Evolutionary conservation across 495 filamentous ascomycete genomes (phyloP), one percentile per base, ranked within the genome.

Genomic region (Podospora bellae-mahoneyi): DNA sequence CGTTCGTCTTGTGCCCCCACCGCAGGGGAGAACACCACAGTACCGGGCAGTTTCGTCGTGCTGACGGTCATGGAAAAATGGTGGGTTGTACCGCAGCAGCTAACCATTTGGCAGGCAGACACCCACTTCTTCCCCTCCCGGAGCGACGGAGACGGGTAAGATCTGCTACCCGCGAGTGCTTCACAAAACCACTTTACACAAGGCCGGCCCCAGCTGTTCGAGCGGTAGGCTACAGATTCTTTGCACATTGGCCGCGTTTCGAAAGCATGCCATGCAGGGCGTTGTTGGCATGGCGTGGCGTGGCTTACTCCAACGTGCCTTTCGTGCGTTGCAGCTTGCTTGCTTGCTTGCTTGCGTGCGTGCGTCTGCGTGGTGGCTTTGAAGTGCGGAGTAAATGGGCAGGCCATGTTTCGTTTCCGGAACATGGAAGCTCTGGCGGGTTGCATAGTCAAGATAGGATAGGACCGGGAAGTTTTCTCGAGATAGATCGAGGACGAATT

Each of bases 141-240:
- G 61, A 32, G 61, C 27, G 19, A 19, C 61, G 30, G 27, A 9
- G 32, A 32, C 61, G 61, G 61, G 32, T 63, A 63, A 32, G 61
- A 63, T 63, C 61, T 63, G 9, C 34, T 63, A 63, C 61, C 61
- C 61, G 61, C 34, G 23, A 18, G 6, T 19, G 55, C 55, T 19
- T 58, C 55, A 20, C n/a, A 58, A 20, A 20, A 20, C 55, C 39
- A 48, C 39, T 48, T 48, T 48, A 48, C 39, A 48, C 39, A 48
- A 48, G 39, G 39, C 39, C 39, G 39, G 9, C 13, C 39, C 39
- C 39, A 16, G 9, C 39, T 48, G 9, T 48, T 58, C 55, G 55
- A 10, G n/a, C n/a, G 55, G 55, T 4, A 9, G 55, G 55, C 55
- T 58, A n/a, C 55, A 58, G 55, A 26, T 20, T 26, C n/a, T 26